Base-by-base conservation (phyloP, 306 rosid species). In the Quercus berberidifolia region DNA sequence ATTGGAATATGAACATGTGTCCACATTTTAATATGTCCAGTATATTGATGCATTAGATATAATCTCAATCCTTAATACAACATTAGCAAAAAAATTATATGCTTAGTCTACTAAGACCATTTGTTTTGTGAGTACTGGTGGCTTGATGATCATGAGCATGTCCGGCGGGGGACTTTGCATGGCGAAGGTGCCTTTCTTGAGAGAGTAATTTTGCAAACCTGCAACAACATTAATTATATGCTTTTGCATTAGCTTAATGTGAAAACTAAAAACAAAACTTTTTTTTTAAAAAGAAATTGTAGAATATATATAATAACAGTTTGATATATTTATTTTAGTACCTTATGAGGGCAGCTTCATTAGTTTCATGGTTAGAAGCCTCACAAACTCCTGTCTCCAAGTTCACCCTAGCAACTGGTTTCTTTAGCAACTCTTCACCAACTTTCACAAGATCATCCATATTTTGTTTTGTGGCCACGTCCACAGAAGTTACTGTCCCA, bases 191-290 rank as follows among this genome's bases (percentile, higher is more conserved):
- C 82, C 80, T 84, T 76, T 87, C 92, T 49, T 81, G 76, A 5
- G 95, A 91, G 9, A 91, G 85, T 52, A 83, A 69, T 73, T 69
- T 75, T 9, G 90, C 92, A 75, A 89, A 84, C 81, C 95, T 91
- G 73, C 43, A 67, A 60, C 17, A 19, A 55, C 11, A 21, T 12
- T 23, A 38, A 38, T 38, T 38, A 38, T 38, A 11, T 35, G 26
- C 46, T 4, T 33, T n/a, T 68, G 1, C 25, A 68, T 68, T n/a
- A 35, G 30, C 15, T 59, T 21, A 20, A 12, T 14, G 5, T 28
- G 11, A 26, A 26, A 15, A 63, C 17, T 2, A 63, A 63, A 14
- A 28, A 4, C 0, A 63, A 13, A 26, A 31, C 15, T 28, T 28
- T 38, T 38, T 7, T 1, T 1, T 5, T n/a, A n/a, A n/a, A 28